These are phyloP conservation scores for Naganishia sp. DNA, from an alignment of 1,284 basidiomycete genomes.

Conservation along the genomic window DNA sequence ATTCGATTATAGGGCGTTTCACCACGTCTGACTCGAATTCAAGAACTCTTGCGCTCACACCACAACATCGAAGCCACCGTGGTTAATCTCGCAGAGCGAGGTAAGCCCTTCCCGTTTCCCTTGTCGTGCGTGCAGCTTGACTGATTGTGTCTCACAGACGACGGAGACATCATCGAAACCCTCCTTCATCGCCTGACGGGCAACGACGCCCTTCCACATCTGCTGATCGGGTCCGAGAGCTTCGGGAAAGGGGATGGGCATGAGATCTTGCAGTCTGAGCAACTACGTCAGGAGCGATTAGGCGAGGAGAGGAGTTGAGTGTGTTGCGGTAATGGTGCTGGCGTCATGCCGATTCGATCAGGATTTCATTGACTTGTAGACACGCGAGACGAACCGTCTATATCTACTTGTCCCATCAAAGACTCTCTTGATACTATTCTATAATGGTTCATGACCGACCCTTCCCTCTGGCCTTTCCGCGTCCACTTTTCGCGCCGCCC, in stretches of 20 bases:
- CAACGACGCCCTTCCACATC: slow-evolving; percentile 4
- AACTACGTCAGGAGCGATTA: not conserved
- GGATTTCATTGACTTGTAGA: not conserved
- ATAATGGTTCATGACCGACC: not conserved
- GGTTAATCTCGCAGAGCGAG: slow-evolving; percentile 7
- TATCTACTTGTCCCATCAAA: too few relatives aligned
- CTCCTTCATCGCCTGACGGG: slow-evolving; percentile 13
- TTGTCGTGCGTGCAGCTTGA: not conserved
- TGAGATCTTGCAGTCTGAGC: slow-evolving; percentile 1
- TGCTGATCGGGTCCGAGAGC: slow-evolving; percentile 13
- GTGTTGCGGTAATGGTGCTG: not conserved
- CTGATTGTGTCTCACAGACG: not conserved
- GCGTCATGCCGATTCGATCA: not conserved
- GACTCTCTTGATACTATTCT: not conserved
- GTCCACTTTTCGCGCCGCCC: not conserved
- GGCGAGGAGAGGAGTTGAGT: not conserved
- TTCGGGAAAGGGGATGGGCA: not conserved
- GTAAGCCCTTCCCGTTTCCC: not conserved
- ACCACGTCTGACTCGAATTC: not conserved
- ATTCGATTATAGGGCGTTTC: not conserved
- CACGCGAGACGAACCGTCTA: too few relatives aligned
- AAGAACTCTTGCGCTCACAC: not conserved
- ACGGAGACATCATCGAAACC: slow-evolving; percentile 15
- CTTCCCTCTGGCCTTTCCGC: slow-evolving; percentile 13
- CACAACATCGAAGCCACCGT: not conserved